Base-by-base conservation (phyloP, 1,139 yeast genomes). In the Pichia cactophila region DNA sequence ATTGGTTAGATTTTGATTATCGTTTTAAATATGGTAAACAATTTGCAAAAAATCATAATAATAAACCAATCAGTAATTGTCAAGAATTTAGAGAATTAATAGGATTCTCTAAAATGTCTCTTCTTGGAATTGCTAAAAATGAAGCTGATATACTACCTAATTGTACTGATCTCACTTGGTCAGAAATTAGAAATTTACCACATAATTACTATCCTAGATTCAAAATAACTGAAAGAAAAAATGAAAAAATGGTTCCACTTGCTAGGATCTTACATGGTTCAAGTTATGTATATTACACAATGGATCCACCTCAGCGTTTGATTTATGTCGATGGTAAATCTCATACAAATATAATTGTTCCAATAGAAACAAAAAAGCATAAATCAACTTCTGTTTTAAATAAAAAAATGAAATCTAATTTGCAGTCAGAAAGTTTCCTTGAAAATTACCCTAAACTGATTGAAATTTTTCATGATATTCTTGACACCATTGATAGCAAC, bases 241-340 rank as follows among this genome's bases (percentile, higher is more conserved):
- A 52, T 16, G 26, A 36, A 2, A 45, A 49, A 20, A 42, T 61
- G 37, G 53, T 59, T 9, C 41, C 49, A 1, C 63, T 60, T 16
- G 60, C 62, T 2, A 54, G 64, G 43, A 51, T 56, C 9, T 51
- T 63, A 3, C 48, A 56, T 52, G 66, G 66, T 8, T 59, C 65
- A 2, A 52, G 57, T 23, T 63, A 61, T 46, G 43, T 60, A 4
- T 53, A 53, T 33, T 55, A 56, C 44, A 26, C 46, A 5, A 54
- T 58, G 40, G 51, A 56, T 1, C 45, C 56, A 4, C 67, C 66
- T 2, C 46, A 58, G 4, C 50, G 63, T 42, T 44, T 63, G 17
- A 36, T 63, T 14, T 57, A 61, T 36, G 40, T 61, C 10, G 57
- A 57, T 16, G 50, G 48, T 12, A 9, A 12, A 1, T 42, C 38